Evolutionary conservation across 2,329 filamentous ascomycete species (phyloP).

Genomic region (Calonectria naviculata): DNA sequence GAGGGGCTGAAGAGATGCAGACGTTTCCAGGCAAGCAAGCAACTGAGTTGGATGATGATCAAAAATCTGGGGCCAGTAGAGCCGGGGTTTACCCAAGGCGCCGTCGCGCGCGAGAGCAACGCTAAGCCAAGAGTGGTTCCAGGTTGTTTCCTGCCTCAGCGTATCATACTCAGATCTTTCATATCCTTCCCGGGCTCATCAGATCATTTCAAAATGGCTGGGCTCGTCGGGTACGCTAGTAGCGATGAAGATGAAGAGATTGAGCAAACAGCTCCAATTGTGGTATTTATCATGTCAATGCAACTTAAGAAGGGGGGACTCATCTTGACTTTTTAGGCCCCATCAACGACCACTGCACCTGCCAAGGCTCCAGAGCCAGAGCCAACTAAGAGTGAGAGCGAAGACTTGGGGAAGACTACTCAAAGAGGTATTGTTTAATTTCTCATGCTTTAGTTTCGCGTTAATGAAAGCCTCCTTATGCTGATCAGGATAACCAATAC

Average conservation of each 20-base stretch:
- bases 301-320: not conserved
- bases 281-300: constrained; percentile 21
- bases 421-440: not conserved
- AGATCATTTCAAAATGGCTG: constrained; percentile 47
- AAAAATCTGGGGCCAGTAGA: constrained; percentile 25
- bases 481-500: constrained; percentile 3
- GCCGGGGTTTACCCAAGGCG: constrained; percentile 28
- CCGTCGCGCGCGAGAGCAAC: constrained; percentile 6
- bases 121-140: constrained; percentile 33
- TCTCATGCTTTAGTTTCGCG: not conserved
- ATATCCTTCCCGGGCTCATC: not conserved
- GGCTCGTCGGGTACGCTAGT: constrained; percentile 62
- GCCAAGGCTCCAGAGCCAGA: not conserved
- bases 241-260: constrained; percentile 58
- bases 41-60: constrained; percentile 24
- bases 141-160: constrained; percentile 25
- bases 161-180: constrained; percentile 16
- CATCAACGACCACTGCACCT: not conserved
- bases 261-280: constrained; percentile 8
- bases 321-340: constrained; percentile 6
- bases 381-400: not conserved
- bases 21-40: constrained; percentile 12
- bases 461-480: not conserved
- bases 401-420: not conserved
- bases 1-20: constrained; percentile 22